phyloP scores from a whole-genome alignment of 1,284 basidiomycete species.

The Bondarzewia mesenterica region DNA sequence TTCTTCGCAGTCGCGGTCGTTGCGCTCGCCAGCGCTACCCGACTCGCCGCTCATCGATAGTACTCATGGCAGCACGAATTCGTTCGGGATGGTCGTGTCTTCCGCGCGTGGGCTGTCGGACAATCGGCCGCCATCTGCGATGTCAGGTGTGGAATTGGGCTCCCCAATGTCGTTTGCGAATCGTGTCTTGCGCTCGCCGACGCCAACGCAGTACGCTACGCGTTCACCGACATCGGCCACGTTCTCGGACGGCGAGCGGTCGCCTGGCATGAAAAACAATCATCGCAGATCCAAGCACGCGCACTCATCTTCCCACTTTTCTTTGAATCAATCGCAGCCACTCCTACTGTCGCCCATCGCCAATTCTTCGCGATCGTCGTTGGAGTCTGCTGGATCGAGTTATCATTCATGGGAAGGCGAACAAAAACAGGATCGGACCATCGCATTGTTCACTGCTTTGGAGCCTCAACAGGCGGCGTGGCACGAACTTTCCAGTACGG shows the following conservation, averaged over 20 bases:
- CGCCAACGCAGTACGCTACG: slow-evolving; percentile 38
- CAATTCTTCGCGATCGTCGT: slow-evolving; percentile 69
- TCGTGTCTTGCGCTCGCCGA: slow-evolving; percentile 46
- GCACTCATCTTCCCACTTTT: slow-evolving; percentile 38
- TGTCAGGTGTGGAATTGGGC: slow-evolving; percentile 44
- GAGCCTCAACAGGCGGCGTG: slow-evolving; percentile 43
- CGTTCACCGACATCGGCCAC: slow-evolving; percentile 48
- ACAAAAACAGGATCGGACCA: slow-evolving; percentile 41
- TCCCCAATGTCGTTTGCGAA: slow-evolving; percentile 35
- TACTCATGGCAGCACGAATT: slow-evolving; percentile 12
- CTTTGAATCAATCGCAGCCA: slow-evolving; percentile 42
- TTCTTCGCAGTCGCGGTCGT: slow-evolving; percentile 23
- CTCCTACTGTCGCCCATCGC: slow-evolving; percentile 57
- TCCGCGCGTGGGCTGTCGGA: slow-evolving; percentile 15
- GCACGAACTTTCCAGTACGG: slow-evolving; percentile 45
- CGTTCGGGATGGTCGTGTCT: slow-evolving; percentile 14
- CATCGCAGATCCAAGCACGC: slow-evolving; percentile 48
- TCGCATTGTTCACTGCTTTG: slow-evolving; percentile 42
- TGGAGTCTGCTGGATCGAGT: slow-evolving; percentile 73
- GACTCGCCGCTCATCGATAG: slow-evolving; percentile 47
- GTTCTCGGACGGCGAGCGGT: slow-evolving; percentile 31
- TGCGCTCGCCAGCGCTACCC: slow-evolving; percentile 49
- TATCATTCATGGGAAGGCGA: slow-evolving; percentile 71
- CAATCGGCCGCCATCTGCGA: slow-evolving; percentile 38
- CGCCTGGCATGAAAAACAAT: slow-evolving; percentile 21